These are phyloP conservation scores for Lanmaoa pseudosensibilis DNA, from an alignment of 768 basidiomycete genomes.

Conservation along the genomic window DNA sequence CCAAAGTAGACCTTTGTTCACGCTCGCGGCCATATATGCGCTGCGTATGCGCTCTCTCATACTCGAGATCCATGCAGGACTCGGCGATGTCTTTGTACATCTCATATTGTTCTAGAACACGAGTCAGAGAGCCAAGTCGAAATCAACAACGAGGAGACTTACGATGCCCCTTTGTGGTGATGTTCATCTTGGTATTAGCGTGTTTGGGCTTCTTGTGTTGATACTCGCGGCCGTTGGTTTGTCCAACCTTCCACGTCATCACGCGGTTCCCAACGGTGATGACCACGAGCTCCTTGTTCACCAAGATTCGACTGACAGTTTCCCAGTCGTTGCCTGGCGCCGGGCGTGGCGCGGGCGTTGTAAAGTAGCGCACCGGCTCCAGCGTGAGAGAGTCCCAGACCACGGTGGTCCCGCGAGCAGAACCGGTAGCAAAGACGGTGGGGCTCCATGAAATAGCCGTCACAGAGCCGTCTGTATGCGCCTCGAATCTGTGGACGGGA, in stretches of 20 bases:
- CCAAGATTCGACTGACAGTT: conserved; percentile 54
- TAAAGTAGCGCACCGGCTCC: conserved; percentile 53
- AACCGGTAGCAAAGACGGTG: conserved; percentile 63
- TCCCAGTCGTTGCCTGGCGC: conserved; percentile 38
- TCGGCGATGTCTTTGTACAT: conserved; percentile 63
- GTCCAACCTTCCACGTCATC: conserved; percentile 67
- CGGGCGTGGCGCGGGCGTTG: conserved; percentile 43
- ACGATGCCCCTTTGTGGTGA: conserved; percentile 48
- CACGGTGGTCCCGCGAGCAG: conserved; percentile 54
- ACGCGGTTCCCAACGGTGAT: conserved; percentile 61
- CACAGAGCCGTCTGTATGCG: conserved; percentile 62
- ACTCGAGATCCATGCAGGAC: conserved; percentile 49
- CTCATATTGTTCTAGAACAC: conserved; percentile 58
- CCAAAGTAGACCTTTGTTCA: conserved; percentile 58
- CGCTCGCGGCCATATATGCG: conserved; percentile 47
- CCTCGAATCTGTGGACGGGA: conserved; percentile 55
- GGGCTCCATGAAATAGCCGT: conserved; percentile 65
- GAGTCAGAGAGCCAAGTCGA: neutral
- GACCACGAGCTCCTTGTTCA: conserved; percentile 55
- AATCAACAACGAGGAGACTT: conserved; percentile 19
- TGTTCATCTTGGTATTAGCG: conserved; percentile 26
- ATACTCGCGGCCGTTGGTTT: conserved; percentile 32
- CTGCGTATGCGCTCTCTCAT: conserved; percentile 44
- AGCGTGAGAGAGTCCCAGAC: conserved; percentile 71
- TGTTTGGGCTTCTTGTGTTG: conserved; percentile 36